Evolutionary conservation across 2,329 filamentous ascomycete species (phyloP), one percentile per base, ranked within the genome.

Genomic region (Fusarium xyrophilum): DNA sequence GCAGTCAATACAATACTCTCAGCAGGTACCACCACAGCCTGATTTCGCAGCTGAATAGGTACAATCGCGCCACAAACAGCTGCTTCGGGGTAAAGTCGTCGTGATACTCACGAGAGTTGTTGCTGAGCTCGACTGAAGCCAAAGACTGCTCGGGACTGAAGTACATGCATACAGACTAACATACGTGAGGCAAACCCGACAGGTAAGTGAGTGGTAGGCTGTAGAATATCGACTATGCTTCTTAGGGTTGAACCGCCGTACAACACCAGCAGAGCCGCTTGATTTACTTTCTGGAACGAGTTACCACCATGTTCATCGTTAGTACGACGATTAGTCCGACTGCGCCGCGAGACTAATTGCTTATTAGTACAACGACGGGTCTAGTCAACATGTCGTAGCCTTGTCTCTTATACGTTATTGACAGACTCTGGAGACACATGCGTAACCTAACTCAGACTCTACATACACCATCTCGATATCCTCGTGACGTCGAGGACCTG

Each of bases 381-480:
- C 15, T 23, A 30, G 30, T 17, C 19, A 17, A 46, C 39, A 15
- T 51, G 6, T 32, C 8, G 21, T 28, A 25, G 25, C n/a, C 38
- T 30, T 55, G 38, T 30, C 38, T 36, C 40, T 19, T 11, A 30
- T 40, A 27, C 17, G 38, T 14, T n/a, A 33, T 44, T 35, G 28
- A 27, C 10, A 6, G 39, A 13, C 38, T 27, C 44, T 33, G 13
- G 17, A 33, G 30, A 21, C 51, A 36, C 39, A 30, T 62, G 39
- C 30, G 35, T 47, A 61, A 54, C 56, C 47, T 15, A 5, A 27
- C 40, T 43, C 27, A 10, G 19, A 25, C 17, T 46, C 21, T 56
- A 56, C 40, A 62, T 55, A 62, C 59, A 63, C 59, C 59, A 50
- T 33, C 51, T 48, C 59, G 23, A n/a, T 32, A 25, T 25, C 14